Percentiles rank a stretch among this genome's conserved stretches.
Conservation (phyloP, 2,329 filamentous ascomycete genomes). For the Cytospora mali region DNA sequence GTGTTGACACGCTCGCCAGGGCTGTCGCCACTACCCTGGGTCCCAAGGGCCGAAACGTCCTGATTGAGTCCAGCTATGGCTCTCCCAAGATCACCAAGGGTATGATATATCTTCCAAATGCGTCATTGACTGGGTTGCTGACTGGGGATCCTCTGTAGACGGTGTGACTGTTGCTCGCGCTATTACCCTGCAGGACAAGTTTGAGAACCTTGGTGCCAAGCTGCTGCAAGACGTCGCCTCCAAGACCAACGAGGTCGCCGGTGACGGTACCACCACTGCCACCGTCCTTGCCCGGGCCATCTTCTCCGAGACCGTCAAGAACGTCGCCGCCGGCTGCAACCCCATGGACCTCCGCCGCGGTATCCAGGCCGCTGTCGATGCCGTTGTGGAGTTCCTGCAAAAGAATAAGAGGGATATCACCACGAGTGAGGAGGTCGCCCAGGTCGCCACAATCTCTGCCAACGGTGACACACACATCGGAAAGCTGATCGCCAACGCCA, state of each 20-base stretch:
- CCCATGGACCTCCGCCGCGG: conserved; percentile 98
- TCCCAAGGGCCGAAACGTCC: conserved; percentile 96
- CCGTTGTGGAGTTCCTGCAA: conserved; percentile 91
- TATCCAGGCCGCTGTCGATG: conserved; percentile 94
- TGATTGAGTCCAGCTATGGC: conserved; percentile 98
- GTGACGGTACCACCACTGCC: conserved; percentile 97
- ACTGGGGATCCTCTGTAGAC: conserved; percentile 51
- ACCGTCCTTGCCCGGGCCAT: conserved; percentile 97
- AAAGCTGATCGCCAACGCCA: conserved; percentile 93
- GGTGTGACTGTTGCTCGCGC: conserved; percentile 90
- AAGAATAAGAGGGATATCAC: conserved; percentile 98
- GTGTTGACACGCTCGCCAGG: conserved; percentile 95
- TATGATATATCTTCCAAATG: conserved; percentile 46
- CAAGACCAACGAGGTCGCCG: conserved; percentile 98
- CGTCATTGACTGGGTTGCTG: conserved; percentile 11
- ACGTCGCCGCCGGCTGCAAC: conserved; percentile 98
- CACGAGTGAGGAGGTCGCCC: conserved; percentile 93
- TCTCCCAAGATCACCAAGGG: conserved; percentile 99
- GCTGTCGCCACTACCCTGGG: conserved; percentile 95
- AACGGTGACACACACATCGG: conserved; percentile 97
- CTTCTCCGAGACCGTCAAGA: conserved; percentile 99
- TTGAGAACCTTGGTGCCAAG: conserved; percentile 97
- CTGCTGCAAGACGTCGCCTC: conserved; percentile 97
- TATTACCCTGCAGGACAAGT: conserved; percentile 95
- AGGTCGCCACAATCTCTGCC: conserved; percentile 97